Base-by-base conservation (phyloP, 1,139 yeast genomes). In the Nematodospora anomalae region DNA sequence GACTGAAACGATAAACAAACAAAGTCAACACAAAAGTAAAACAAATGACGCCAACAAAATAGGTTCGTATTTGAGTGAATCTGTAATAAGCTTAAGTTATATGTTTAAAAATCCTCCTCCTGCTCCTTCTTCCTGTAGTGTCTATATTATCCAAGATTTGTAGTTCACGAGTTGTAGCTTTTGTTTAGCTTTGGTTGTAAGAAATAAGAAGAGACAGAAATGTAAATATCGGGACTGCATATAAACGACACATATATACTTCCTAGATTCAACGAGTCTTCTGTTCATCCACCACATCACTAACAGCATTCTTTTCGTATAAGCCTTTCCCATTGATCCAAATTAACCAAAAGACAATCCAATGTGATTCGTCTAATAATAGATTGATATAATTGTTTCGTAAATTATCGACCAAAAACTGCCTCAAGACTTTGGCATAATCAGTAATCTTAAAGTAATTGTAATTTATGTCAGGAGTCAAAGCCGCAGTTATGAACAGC, bases 311-410 rank as follows among this genome's bases (percentile, higher is more conserved):
- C 13, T 22, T 29, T 14, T 16, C 26, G 9, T 30, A 21, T 16
- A 36, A 31, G 3, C 40, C 40, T 21, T 36, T 32, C 11, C 35
- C 29, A 23, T n/a, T 9, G 33, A 23, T 25, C 45, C 43, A 42
- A 11, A 39, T 26, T n/a, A 37, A 23, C 32, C 36, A 38, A 15
- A 42, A 36, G 10, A 37, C 33, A 25, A 39, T n/a, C 45, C 45
- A 42, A 26, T 42, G 45, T 3, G 37, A 36, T 15, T 42, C 43
- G 26, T 39, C 45, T 28, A 38, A 28, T 6, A 34, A 30, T 4
- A 32, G 32, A 8, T 23, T 20, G 10, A 37, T 30, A 22, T 34
- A 42, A 9, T 14, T 32, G 15, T 33, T 34, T 28, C 37, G 24
- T 13, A 33, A 24, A 6, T 10, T 10, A 12, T 34, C 26, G 2